Percentiles rank a stretch among this genome's conserved stretches.
Evolutionary conservation across 257 asterid genomes (phyloP).

Genomic region (Solanum bulbocastanum): DNA sequence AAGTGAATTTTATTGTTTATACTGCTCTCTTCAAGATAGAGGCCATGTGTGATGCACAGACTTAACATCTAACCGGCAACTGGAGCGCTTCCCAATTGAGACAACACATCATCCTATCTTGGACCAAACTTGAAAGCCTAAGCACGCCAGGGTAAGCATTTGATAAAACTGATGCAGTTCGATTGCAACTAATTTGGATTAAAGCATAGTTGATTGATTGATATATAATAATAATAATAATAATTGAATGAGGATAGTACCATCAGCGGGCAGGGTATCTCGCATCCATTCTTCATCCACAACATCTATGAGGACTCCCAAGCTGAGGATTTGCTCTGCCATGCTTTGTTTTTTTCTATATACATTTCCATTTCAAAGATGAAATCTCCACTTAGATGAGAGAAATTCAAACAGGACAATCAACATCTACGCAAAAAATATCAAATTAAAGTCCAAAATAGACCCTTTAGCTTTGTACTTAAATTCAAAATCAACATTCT

Average conservation of each 20-base stretch:
- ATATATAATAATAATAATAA: not conserved
- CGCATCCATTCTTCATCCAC: slow-evolving; percentile 90
- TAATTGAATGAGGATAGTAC: slow-evolving; percentile 13
- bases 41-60: not conserved
- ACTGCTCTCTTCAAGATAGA: not conserved
- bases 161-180: not conserved
- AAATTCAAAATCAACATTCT: not conserved
- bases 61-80: not conserved
- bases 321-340: slow-evolving; percentile 46
- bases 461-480: not conserved
- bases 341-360: slow-evolving; percentile 8
- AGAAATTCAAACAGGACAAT: not conserved
- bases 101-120: not conserved
- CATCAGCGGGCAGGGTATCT: slow-evolving; percentile 70
- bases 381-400: not conserved
- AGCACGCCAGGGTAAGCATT: not conserved
- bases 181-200: not conserved
- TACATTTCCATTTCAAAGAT: not conserved
- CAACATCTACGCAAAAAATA: not conserved
- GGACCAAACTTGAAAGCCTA: not conserved
- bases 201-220: not conserved
- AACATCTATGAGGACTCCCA: slow-evolving; percentile 55
- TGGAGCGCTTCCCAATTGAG: not conserved
- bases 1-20: not conserved
- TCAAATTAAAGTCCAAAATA: not conserved